Evolutionary conservation across 192 early-diverging fungal species (phyloP).

Genomic region (Chytriomyces sp.): DNA sequence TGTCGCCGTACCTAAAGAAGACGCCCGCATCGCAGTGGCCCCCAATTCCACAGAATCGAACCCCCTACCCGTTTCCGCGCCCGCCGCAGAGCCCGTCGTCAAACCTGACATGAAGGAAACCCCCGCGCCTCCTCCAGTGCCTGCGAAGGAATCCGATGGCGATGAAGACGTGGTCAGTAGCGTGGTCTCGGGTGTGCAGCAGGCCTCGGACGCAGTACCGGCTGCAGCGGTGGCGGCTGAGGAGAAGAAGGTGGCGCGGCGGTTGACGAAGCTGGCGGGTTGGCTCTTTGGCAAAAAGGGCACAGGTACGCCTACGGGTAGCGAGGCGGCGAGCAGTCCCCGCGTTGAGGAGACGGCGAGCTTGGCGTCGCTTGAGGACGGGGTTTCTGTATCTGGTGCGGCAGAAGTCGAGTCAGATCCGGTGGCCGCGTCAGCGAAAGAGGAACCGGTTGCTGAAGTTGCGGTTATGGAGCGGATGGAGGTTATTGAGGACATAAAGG

Average conservation of each 20-base stretch:
- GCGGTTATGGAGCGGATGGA: not conserved
- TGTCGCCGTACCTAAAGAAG: no score
- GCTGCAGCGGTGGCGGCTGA: no score
- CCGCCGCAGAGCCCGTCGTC: not conserved
- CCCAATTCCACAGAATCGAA: no score
- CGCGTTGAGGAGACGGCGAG: not conserved
- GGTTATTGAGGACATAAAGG: not conserved
- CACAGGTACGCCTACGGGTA: not conserved
- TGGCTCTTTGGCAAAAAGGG: not conserved
- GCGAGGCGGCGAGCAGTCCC: not conserved
- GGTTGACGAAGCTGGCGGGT: not conserved
- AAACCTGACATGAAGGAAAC: no score
- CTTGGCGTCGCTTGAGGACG: not conserved
- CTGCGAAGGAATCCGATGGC: no score
- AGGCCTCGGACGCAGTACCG: no score
- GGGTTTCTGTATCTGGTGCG: not conserved
- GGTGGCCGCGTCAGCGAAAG: not conserved
- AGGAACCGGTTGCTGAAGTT: not conserved
- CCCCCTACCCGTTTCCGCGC: no score
- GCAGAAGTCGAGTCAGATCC: not conserved
- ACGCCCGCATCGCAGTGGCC: no score
- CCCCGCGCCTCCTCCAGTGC: no score
- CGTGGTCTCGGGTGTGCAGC: no score
- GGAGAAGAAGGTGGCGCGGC: not conserved
- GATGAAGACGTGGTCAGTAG: no score